Evolutionary conservation across 2,329 filamentous ascomycete genomes (phyloP).

Genomic region (Clonostachys chloroleuca): DNA sequence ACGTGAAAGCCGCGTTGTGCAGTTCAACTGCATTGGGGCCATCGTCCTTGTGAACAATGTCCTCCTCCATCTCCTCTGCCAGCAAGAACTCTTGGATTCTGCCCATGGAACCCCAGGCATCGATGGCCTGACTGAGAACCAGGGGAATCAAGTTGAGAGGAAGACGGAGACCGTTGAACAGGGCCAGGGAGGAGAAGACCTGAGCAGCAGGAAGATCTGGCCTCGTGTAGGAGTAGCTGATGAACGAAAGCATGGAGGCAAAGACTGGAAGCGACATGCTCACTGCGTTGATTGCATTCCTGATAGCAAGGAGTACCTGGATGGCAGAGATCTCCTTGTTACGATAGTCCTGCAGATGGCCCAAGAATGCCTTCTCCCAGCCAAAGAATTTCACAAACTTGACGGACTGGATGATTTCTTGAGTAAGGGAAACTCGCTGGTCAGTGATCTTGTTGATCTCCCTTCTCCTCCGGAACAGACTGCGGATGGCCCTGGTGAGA

Average conservation of each 20-base stretch:
- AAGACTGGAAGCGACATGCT: conserved; percentile 88
- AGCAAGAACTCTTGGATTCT: conserved; percentile 86
- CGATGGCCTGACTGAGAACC: conserved; percentile 83
- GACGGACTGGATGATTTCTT: conserved; percentile 87
- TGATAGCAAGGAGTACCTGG: conserved; percentile 75
- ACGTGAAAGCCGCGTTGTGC: conserved; percentile 74
- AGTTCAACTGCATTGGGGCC: conserved; percentile 69
- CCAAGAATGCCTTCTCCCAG: conserved; percentile 86
- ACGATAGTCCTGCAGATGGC: conserved; percentile 70
- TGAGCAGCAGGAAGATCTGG: conserved; percentile 68
- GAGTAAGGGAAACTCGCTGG: conserved; percentile 83
- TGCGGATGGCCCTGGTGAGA: conserved; percentile 72
- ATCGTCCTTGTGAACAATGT: conserved; percentile 51
- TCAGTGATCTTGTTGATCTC: conserved; percentile 92
- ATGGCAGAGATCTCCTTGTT: conserved; percentile 77
- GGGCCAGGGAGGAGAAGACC: conserved; percentile 86
- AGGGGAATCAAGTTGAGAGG: conserved; percentile 86
- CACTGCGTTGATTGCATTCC: conserved; percentile 80
- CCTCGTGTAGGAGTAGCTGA: conserved; percentile 68
- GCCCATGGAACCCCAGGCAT: conserved; percentile 79
- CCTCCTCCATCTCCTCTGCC: conserved; percentile 79
- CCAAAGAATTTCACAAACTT: conserved; percentile 96
- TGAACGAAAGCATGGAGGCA: conserved; percentile 91
- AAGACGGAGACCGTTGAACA: conserved; percentile 89
- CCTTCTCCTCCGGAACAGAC: conserved; percentile 69